Evolutionary conservation across 495 filamentous ascomycete species (phyloP).

Genomic region (Penicillium maclennaniae): DNA sequence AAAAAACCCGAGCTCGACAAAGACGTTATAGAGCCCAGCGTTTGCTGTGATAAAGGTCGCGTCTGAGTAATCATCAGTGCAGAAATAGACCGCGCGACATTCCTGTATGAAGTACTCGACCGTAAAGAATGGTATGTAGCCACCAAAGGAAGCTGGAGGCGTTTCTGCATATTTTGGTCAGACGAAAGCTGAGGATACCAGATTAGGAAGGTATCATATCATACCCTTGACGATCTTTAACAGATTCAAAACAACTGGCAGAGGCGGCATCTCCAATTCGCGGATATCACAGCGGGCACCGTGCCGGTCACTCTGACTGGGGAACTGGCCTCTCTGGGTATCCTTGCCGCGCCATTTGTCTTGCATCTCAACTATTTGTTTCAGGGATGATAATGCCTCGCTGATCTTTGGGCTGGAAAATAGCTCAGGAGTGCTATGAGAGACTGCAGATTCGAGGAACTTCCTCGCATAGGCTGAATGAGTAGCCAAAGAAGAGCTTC

Average conservation of each 20-base stretch:
- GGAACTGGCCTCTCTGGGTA: slow-evolving; percentile 39
- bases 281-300: slow-evolving; percentile 34
- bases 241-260: slow-evolving; percentile 45
- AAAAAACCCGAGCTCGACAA: slow-evolving; percentile 45
- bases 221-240: slow-evolving; percentile 50
- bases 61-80: slow-evolving; percentile 52
- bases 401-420: slow-evolving; percentile 48
- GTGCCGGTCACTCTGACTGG: slow-evolving; percentile 39
- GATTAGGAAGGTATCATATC: not conserved
- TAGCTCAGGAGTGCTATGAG: slow-evolving; percentile 44
- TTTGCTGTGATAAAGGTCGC: slow-evolving; percentile 55
- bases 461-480: slow-evolving; percentile 63
- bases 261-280: slow-evolving; percentile 54
- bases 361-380: slow-evolving; percentile 54
- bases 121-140: slow-evolving; percentile 38
- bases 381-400: slow-evolving; percentile 53
- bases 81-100: slow-evolving; percentile 57
- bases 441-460: slow-evolving; percentile 58
- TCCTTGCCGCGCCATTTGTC: slow-evolving; percentile 30
- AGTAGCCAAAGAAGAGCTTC: slow-evolving; percentile 55
- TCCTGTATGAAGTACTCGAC: slow-evolving; percentile 55
- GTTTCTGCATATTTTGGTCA: slow-evolving; percentile 15
- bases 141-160: slow-evolving; percentile 22
- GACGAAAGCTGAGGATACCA: not conserved
- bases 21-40: slow-evolving; percentile 53